phyloP scores from a whole-genome alignment of 148 eudicot species.

The Rhododendron simsii region DNA sequence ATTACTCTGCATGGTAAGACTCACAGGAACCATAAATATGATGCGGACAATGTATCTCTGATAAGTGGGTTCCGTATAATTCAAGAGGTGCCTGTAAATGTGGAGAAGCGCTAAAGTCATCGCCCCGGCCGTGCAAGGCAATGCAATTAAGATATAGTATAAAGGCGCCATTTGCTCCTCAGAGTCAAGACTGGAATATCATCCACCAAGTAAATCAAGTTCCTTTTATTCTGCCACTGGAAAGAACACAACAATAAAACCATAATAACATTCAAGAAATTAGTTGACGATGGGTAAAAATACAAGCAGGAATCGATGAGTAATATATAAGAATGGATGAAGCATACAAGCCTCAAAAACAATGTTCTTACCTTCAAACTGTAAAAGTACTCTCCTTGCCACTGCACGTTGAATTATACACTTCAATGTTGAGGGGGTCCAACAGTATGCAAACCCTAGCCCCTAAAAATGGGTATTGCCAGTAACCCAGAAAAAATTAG shows the following conservation, averaged over 20 bases:
- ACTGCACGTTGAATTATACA: background rate
- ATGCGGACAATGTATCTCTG: conserved; percentile 97
- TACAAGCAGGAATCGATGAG: background rate
- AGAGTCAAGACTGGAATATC: conserved; percentile 5
- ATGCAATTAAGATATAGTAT: conserved; percentile 60
- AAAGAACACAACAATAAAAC: background rate
- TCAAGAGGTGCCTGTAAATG: conserved; percentile 78
- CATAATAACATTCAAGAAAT: background rate
- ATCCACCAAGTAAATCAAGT: conserved; percentile 7
- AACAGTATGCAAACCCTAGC: background rate
- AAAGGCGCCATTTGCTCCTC: conserved; percentile 64
- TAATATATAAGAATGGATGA: background rate
- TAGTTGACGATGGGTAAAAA: background rate
- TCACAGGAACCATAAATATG: conserved; percentile 98
- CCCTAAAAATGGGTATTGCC: background rate
- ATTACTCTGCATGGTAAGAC: conserved; percentile 19
- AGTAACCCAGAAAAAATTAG: background rate
- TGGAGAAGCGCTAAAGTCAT: conserved; percentile 72
- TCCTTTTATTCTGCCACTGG: background rate
- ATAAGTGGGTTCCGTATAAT: conserved; percentile 91
- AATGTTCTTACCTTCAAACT: background rate
- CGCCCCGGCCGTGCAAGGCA: conserved; percentile 88
- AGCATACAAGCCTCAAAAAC: background rate
- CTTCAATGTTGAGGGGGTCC: background rate
- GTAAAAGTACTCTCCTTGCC: background rate